Evolutionary conservation across 345 rosid species (phyloP).

Genomic region (Garcia nutans): DNA sequence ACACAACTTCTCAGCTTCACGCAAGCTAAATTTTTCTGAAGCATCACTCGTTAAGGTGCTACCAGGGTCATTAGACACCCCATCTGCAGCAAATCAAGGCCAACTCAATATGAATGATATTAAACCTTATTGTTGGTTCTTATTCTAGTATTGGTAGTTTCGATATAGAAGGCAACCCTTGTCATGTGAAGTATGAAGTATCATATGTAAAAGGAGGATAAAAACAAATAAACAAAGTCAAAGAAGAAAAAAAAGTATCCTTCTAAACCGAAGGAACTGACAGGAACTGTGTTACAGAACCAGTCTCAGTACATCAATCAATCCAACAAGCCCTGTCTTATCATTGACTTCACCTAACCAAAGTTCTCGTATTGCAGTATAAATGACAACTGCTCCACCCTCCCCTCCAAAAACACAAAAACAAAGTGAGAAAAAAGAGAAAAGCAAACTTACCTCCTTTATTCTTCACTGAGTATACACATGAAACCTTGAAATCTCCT

Average conservation of each 20-base stretch:
- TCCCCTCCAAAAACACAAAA: not conserved
- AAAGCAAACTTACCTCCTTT: conserved; percentile 47
- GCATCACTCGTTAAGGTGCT: conserved; percentile 47
- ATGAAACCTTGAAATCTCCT: conserved; percentile 36
- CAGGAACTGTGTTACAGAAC: not conserved
- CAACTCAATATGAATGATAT: conserved; percentile 16
- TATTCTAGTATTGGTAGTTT: not conserved
- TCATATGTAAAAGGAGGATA: not conserved
- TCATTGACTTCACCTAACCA: not conserved
- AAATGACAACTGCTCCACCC: not conserved
- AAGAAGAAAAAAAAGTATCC: not conserved
- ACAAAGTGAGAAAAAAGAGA: not conserved
- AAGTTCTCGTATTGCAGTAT: not conserved
- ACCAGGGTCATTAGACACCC: conserved; percentile 38
- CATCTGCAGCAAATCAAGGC: conserved; percentile 43
- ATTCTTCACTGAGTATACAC: conserved; percentile 38
- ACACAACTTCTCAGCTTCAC: conserved; percentile 69
- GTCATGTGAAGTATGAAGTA: not conserved
- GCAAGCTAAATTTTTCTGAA: conserved; percentile 60
- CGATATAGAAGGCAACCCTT: not conserved
- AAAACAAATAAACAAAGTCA: too few species aligned
- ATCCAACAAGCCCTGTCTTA: not conserved
- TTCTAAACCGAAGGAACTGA: not conserved
- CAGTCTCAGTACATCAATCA: not conserved
- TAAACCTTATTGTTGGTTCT: not conserved